Percentiles rank a stretch among this genome's conserved stretches.
Conservation (phyloP, 2,329 filamentous ascomycete genomes). For the Fusarium cicatricum region DNA sequence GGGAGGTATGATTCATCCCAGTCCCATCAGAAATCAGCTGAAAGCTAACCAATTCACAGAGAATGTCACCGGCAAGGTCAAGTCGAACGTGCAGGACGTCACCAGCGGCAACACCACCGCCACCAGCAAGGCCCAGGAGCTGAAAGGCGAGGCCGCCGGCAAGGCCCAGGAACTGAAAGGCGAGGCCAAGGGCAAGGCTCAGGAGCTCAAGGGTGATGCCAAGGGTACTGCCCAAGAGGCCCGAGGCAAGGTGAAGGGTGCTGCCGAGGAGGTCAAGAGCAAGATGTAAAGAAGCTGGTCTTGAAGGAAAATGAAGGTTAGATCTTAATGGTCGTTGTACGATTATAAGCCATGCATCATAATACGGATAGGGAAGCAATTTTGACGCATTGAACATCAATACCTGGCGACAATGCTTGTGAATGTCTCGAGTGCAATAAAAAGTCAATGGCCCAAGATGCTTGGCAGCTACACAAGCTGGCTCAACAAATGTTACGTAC, state of each 20-base stretch:
- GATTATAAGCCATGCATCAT: conserved; percentile 34
- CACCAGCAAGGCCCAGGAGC: conserved; percentile 47
- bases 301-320: conserved; percentile 21
- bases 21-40: not conserved
- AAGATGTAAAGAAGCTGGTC: conserved; percentile 24
- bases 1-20: conserved; percentile 55
- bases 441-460: not conserved
- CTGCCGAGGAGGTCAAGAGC: conserved; percentile 28
- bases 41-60: conserved; percentile 42
- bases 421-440: not conserved
- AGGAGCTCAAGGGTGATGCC: conserved; percentile 53
- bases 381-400: conserved; percentile 20
- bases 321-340: conserved; percentile 18
- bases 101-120: conserved; percentile 43
- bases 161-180: conserved; percentile 49
- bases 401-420: not conserved
- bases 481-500: too few relatives aligned
- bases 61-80: conserved; percentile 56
- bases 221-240: conserved; percentile 54
- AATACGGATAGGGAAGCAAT: conserved; percentile 25
- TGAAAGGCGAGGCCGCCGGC: conserved; percentile 49
- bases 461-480: not conserved
- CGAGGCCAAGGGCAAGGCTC: conserved; percentile 49
- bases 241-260: conserved; percentile 43
- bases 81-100: conserved; percentile 52